These are phyloP conservation scores for Venturia aucupariae DNA, from an alignment of 2,329 filamentous ascomycete species.

Conservation along the genomic window DNA sequence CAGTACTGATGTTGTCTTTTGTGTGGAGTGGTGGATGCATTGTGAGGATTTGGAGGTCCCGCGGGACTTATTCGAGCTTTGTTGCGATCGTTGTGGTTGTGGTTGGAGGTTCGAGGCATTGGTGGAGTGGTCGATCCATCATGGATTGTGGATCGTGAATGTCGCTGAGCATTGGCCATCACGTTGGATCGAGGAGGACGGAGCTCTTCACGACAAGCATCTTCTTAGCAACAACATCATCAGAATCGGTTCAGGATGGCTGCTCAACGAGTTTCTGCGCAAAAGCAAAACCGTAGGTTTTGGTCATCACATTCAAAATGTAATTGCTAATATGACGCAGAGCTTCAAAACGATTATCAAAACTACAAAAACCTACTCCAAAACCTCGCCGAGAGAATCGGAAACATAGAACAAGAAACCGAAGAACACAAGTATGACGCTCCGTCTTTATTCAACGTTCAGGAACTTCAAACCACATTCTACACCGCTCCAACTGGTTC, in stretches of 20 bases:
- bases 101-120: background rate
- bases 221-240: background rate
- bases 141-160: constrained; percentile 11
- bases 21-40: constrained; percentile 99
- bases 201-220: background rate
- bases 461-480: constrained; percentile 17
- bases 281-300: constrained; percentile 62
- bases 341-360: constrained; percentile 70
- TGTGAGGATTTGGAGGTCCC: constrained; percentile 22
- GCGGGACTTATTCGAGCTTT: constrained; percentile 8
- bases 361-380: constrained; percentile 73
- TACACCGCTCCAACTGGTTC: constrained; percentile 23
- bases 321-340: constrained; percentile 33
- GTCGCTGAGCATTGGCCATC: constrained; percentile 8
- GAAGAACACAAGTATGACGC: constrained; percentile 90
- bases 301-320: background rate
- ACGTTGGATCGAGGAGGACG: background rate
- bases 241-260: constrained; percentile 30
- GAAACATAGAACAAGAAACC: constrained; percentile 91
- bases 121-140: constrained; percentile 11
- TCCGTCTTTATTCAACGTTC: constrained; percentile 15
- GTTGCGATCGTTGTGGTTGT: constrained; percentile 14
- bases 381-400: constrained; percentile 90
- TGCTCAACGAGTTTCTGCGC: constrained; percentile 44
- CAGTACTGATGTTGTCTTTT: constrained; percentile 72